phyloP scores from a whole-genome alignment of 2,329 filamentous ascomycete genomes.

The Fusarium agapanthi region DNA sequence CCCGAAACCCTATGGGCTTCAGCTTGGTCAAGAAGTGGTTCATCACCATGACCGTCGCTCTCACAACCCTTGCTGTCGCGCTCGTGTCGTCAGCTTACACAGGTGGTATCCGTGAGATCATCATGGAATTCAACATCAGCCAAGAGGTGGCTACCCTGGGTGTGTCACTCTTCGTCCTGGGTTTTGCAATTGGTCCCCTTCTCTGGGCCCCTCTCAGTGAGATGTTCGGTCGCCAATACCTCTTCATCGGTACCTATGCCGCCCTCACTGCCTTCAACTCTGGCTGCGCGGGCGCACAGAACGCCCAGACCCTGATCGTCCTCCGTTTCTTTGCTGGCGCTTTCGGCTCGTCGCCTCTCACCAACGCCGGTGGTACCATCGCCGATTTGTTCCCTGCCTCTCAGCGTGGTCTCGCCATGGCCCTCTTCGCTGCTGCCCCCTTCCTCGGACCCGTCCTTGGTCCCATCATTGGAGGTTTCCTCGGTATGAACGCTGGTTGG shows the following conservation, averaged over 20 bases:
- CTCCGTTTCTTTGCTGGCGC: conserved; percentile 80
- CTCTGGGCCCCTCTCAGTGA: conserved; percentile 79
- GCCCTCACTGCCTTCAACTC: conserved; percentile 80
- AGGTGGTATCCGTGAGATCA: conserved; percentile 27
- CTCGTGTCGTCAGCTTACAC: conserved; percentile 32
- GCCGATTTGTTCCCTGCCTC: conserved; percentile 81
- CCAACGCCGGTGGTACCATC: conserved; percentile 65
- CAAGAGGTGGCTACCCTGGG: conserved; percentile 32
- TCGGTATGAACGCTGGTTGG: conserved; percentile 75
- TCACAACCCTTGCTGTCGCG: conserved; percentile 28
- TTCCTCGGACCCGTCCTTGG: conserved; percentile 72
- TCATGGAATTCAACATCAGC: conserved; percentile 26
- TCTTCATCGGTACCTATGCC: conserved; percentile 64
- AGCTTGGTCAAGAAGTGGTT: conserved; percentile 29
- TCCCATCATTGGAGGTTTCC: conserved; percentile 70
- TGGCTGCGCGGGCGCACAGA: conserved; percentile 76
- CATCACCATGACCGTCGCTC: conserved; percentile 31
- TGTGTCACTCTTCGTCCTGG: conserved; percentile 32
- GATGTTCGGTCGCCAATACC: conserved; percentile 71
- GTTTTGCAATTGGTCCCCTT: conserved; percentile 72
- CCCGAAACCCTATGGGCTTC: conserved; percentile 30
- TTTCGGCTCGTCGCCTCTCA: conserved; percentile 72
- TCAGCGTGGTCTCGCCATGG: conserved; percentile 83
- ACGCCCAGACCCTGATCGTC: conserved; percentile 75
- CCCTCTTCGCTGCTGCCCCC: conserved; percentile 79